Evolutionary conservation across 345 rosid species (phyloP), one percentile per base, ranked within the genome.

Genomic region (Geranium brycei): DNA sequence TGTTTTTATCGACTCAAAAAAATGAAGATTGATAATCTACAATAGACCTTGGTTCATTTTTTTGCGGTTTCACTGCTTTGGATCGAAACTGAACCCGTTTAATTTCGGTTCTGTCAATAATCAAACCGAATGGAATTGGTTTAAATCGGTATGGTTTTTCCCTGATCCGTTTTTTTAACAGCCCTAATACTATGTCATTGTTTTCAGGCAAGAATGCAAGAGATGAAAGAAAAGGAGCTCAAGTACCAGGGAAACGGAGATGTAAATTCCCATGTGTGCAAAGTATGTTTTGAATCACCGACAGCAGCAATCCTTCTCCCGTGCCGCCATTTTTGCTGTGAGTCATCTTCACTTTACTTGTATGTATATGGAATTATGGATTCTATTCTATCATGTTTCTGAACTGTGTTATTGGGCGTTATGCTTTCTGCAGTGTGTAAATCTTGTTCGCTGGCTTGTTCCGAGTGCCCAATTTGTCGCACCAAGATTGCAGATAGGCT

Each of bases 281-380:
- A 93, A 90, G 92, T 90, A 40, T 90, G 99, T 77, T 93, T 90
- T 57, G 99, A 93, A 70, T 88, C 97, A 61, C 77, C 91, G 62
- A 93, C 99, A 0, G 97, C 99, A 51, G 91, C 99, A 63, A 88
- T 93, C 80, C 86, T 93, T 73, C 97, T 93, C 66, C 99, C 99
- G 61, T 93, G 99, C 70, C 89, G 96, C 63, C 99, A 93, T 88
- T 93, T 93, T 85, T 90, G 97, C 73, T 76, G 97, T 93, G 79
- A 86, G 99, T 79, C 67, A 15, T 58, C 64, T 47, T 60, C 47
- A 31, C 53, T 60, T 60, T 60, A 56, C 38, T 35, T 19, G 47
- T 47, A 23, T 30, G 62, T 13, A 67, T 47, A 19, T 14, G 51
- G 65, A 6, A 32, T 57, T 47, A 19, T 14, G 51, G 65, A 6